phyloP scores from a whole-genome alignment of 345 rosid genomes.

The Eucalyptus erythrocorys region DNA sequence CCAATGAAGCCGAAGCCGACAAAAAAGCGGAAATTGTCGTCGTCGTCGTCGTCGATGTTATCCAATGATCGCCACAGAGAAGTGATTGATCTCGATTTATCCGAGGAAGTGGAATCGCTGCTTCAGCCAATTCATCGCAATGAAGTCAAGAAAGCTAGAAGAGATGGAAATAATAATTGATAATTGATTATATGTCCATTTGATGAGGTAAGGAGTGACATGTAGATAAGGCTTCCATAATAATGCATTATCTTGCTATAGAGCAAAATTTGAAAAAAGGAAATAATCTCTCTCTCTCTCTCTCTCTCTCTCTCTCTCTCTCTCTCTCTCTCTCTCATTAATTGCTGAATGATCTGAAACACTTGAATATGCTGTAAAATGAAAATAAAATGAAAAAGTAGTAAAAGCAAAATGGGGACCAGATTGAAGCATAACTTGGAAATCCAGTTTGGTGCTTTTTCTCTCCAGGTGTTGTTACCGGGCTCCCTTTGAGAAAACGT shows the following conservation, averaged over 20 bases:
- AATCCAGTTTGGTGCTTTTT: neutral
- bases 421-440: neutral
- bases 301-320: neutral
- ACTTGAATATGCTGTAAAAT: neutral
- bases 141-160: constrained; percentile 55
- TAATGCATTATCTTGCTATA: neutral
- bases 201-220: neutral
- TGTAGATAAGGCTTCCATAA: neutral
- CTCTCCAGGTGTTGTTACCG: neutral
- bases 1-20: constrained; percentile 25
- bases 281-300: neutral
- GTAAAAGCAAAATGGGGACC: neutral
- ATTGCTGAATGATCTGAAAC: neutral
- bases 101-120: constrained; percentile 31
- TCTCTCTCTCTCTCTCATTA: neutral
- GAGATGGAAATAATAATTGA: neutral
- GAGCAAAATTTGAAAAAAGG: neutral
- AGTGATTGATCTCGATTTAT: constrained; percentile 8
- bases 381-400: neutral
- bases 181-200: neutral
- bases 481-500: neutral
- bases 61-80: neutral
- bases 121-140: constrained; percentile 9
- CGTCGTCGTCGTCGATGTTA: neutral
- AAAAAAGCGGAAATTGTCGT: constrained; percentile 20